Evolutionary conservation across 73 alveolate genomes (phyloP), one percentile per base, ranked within the genome.

Genomic region (Paramecium pentaurelia): DNA sequence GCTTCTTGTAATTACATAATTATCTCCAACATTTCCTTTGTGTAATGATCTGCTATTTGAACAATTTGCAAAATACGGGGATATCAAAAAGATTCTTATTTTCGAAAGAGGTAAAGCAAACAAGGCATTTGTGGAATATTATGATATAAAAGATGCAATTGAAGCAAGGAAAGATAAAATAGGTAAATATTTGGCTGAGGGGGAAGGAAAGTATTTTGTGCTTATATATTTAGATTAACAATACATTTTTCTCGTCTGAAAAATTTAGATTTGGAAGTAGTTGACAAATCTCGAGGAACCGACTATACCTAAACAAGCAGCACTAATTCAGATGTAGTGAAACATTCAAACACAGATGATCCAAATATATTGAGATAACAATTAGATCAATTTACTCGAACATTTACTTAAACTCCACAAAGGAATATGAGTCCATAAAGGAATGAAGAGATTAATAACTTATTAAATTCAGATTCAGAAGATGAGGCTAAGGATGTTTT

Each of bases 241-340:
- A 80, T 80, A 11, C 91, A 80, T 44, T 80, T 80, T 49, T 80
- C 91, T 80, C 91, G 91, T 10, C 51, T 80, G 2, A 80, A 80
- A 47, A 80, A 49, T 20, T 47, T 80, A 49, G 91, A 80, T 47
- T 36, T 80, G 28, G 71, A 40, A 45, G 91, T 80, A 9, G 91
- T 80, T n/a, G 91, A 80, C 91, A 80, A 80, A 20, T 80, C 91
- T 80, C 44, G 91, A 42, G 91, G 91, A 28, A 80, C 91, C 8
- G 91, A 80, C 38, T 80, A 80, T 47, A 80, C 91, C 2, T 27
- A 49, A 20, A 10, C 91, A 18, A 42, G 49, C 32, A 80, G 75
- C 42, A 73, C 86, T 71, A 11, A 20, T 32, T 71, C 86, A n/a
- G 86, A 71, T 30, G 34, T 27, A 3, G 12, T 64, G 84, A 64